A percentile compares a stretch with the other conserved stretches of the same genome.
Evolutionary conservation across 352 stramenopile genomes (phyloP).

Genomic region (Thraustochytrium striatum): DNA sequence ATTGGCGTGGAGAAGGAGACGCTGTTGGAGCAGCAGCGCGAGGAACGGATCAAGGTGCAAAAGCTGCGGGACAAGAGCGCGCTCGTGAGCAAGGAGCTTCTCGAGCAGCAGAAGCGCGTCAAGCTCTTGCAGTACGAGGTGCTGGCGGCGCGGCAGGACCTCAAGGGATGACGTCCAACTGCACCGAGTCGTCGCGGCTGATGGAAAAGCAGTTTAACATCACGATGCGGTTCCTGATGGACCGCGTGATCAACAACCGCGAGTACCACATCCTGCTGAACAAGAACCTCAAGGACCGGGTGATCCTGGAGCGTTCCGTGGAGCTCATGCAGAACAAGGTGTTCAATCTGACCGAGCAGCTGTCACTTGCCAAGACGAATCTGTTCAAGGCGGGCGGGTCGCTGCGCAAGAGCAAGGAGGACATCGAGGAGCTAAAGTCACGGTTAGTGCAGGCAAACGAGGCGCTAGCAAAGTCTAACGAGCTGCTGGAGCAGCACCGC

Average conservation of each 20-base stretch:
- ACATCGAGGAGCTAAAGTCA: constrained; percentile 27
- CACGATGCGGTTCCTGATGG: constrained; percentile 42
- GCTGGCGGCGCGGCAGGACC: constrained; percentile 3
- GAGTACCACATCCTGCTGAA: constrained; percentile 29
- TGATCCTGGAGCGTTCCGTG: constrained; percentile 15
- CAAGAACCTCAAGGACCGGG: constrained; percentile 13
- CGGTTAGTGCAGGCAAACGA: not conserved
- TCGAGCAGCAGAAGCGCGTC: constrained; percentile 5
- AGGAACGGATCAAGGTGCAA: not conserved
- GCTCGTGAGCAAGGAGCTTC: constrained; percentile 7
- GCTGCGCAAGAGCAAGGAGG: constrained; percentile 13
- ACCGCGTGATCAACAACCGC: constrained; percentile 43
- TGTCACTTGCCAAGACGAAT: constrained; percentile 29
- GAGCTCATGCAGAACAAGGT: constrained; percentile 43
- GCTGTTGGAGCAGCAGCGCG: constrained; percentile 13
- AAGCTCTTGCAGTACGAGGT: constrained; percentile 31
- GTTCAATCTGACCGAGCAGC: constrained; percentile 30
- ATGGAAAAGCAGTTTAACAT: constrained; percentile 48
- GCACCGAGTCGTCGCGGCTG: constrained; percentile 30
- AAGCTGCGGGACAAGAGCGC: constrained; percentile 18
- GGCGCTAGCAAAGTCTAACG: not conserved
- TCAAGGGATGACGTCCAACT: constrained; percentile 4
- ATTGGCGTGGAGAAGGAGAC: constrained; percentile 45
- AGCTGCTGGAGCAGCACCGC: not conserved
- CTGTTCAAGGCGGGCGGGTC: constrained; percentile 5